Conservation (phyloP, 768 basidiomycete species). For the Amanita jacksonii region DNA sequence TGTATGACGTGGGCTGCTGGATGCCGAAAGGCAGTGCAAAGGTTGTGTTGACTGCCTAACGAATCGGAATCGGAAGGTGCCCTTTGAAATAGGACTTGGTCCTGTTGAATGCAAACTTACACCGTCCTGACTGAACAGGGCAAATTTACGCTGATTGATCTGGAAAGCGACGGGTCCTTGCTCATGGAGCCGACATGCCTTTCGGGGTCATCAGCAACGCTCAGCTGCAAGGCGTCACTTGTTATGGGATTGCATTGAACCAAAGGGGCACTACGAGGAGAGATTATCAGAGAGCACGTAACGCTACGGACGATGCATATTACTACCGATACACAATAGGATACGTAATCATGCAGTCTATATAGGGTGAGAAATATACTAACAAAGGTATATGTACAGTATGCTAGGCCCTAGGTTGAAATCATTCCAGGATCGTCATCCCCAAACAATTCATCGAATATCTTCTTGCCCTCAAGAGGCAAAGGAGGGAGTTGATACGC, state of each 20-base stretch:
- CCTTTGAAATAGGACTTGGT: background rate
- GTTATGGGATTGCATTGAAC: too few species aligned
- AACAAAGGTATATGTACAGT: conserved; percentile 1
- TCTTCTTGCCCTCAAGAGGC: conserved; percentile 63
- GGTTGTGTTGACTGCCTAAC: background rate
- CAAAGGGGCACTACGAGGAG: background rate
- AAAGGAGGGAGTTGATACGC: conserved; percentile 53
- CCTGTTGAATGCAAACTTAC: background rate
- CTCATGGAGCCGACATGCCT: conserved; percentile 6
- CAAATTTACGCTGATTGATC: conserved; percentile 1
- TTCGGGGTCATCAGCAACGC: too few species aligned
- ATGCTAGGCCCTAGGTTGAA: conserved; percentile 24
- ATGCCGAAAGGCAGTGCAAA: background rate
- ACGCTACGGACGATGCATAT: background rate
- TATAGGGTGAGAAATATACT: conserved; percentile 7
- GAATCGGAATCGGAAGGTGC: background rate
- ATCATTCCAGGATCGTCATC: conserved; percentile 70
- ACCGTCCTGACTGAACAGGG: background rate
- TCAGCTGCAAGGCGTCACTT: too few species aligned
- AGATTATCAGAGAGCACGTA: conserved; percentile 1
- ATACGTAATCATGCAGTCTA: conserved; percentile 10
- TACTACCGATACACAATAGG: conserved; percentile 2
- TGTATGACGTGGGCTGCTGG: conserved; percentile 1
- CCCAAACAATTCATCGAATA: conserved; percentile 68
- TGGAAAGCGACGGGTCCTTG: conserved; percentile 7